Evolutionary conservation across 768 basidiomycete genomes (phyloP).

Genomic region (Phanerochaete sordida): DNA sequence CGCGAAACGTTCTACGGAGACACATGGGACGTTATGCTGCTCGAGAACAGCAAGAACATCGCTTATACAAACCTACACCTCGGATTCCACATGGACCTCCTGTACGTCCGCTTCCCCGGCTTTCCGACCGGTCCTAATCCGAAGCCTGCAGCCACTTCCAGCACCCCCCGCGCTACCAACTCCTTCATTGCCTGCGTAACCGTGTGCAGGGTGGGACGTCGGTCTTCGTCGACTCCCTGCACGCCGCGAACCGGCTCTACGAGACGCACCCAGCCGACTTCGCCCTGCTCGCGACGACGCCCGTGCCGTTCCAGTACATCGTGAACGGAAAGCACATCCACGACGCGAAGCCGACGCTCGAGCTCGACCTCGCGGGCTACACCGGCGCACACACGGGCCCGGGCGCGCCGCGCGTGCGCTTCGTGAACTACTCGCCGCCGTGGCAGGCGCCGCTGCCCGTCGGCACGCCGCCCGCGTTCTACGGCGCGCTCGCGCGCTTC

Average conservation of each 20-base stretch:
- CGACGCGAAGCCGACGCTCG: conserved; percentile 69
- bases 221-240: conserved; percentile 79
- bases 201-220: conserved; percentile 81
- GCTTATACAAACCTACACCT: conserved; percentile 92
- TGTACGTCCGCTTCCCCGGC: conserved; percentile 46
- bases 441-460: conserved; percentile 82
- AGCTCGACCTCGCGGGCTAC: conserved; percentile 37
- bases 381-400: not conserved
- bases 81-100: conserved; percentile 88
- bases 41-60: conserved; percentile 77
- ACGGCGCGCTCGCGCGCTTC: conserved; percentile 60
- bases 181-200: conserved; percentile 88
- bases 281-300: conserved; percentile 51
- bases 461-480: conserved; percentile 53
- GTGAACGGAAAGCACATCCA: conserved; percentile 87
- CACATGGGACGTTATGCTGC: conserved; percentile 83
- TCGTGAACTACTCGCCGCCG: conserved; percentile 91
- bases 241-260: conserved; percentile 56
- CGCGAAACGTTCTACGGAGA: conserved; percentile 87
- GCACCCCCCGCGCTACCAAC: conserved; percentile 87
- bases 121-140: not conserved
- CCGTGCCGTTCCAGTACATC: conserved; percentile 87
- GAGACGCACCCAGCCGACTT: conserved; percentile 48
- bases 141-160: conserved; percentile 64
- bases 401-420: conserved; percentile 35